phyloP scores from a whole-genome alignment of 2,329 filamentous ascomycete genomes.

The Rhinocladiella similis region DNA sequence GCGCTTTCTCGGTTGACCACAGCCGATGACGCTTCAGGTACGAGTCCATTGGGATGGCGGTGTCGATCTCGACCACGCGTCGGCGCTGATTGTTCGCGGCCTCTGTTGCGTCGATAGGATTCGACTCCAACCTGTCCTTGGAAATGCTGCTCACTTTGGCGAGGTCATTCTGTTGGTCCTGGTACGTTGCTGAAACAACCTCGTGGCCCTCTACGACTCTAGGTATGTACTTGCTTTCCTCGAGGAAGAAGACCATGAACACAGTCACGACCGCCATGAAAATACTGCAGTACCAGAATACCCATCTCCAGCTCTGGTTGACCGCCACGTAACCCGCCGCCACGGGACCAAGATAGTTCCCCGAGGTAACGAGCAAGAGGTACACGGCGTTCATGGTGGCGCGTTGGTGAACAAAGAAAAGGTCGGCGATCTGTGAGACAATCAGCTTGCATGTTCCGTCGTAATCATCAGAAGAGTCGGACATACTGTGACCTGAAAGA shows the following conservation, averaged over 20 bases:
- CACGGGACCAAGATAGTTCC: constrained; percentile 37
- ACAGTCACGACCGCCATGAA: constrained; percentile 33
- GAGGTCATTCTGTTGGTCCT: constrained; percentile 5
- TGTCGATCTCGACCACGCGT: constrained; percentile 30
- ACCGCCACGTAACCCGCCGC: constrained; percentile 37
- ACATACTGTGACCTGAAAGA: constrained; percentile 44
- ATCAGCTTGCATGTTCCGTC: neutral
- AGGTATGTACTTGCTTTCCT: constrained; percentile 39
- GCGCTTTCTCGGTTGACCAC: constrained; percentile 25
- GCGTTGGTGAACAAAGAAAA: constrained; percentile 54
- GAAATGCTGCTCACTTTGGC: constrained; percentile 15
- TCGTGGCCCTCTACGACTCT: constrained; percentile 23
- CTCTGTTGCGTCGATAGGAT: constrained; percentile 13
- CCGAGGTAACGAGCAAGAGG: constrained; percentile 41
- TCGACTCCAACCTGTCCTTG: constrained; percentile 7
- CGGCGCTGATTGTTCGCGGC: constrained; percentile 18
- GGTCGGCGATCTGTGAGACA: constrained; percentile 40
- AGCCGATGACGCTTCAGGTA: constrained; percentile 33
- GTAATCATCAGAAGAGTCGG: neutral
- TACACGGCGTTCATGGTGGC: constrained; percentile 54
- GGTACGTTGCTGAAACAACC: constrained; percentile 1
- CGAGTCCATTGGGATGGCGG: constrained; percentile 30
- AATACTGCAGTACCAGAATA: constrained; percentile 38
- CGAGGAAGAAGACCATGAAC: constrained; percentile 37
- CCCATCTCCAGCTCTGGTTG: constrained; percentile 38